These are phyloP conservation scores for Coccomyxa sp. DNA, from an alignment of 139 green algal species.

Conservation along the genomic window DNA sequence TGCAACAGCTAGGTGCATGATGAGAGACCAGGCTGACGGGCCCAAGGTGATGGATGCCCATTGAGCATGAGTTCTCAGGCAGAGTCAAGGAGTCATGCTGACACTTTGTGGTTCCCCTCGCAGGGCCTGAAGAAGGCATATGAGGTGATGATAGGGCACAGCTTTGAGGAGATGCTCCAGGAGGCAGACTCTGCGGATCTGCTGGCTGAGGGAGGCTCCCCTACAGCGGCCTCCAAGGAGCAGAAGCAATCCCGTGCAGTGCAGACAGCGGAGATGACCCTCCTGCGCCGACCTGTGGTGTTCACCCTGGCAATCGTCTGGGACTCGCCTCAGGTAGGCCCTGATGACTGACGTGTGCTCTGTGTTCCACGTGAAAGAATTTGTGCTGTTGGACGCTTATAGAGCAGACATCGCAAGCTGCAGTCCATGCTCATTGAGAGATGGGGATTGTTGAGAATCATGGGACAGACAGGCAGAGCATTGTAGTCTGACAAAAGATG, in stretches of 20 bases:
- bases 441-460: too few species aligned
- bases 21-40: too few species aligned
- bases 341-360: too few species aligned
- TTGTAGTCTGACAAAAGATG: too few species aligned
- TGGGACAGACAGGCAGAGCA: too few species aligned
- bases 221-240: not conserved
- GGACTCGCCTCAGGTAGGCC: conserved; percentile 67
- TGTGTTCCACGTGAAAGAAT: too few species aligned
- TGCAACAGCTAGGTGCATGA: too few species aligned
- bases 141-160: conserved; percentile 18
- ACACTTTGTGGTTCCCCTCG: not conserved
- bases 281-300: conserved; percentile 35
- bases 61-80: too few species aligned
- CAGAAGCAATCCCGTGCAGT: not conserved
- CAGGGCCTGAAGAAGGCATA: conserved; percentile 41
- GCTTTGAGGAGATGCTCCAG: conserved; percentile 55
- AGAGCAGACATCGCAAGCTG: too few species aligned
- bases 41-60: too few species aligned
- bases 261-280: not conserved
- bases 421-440: too few species aligned
- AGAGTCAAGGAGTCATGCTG: not conserved
- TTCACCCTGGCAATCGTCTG: conserved; percentile 72
- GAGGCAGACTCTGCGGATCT: conserved; percentile 32
- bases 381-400: too few species aligned
- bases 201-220: conserved; percentile 9